Evolutionary conservation across 2,329 filamentous ascomycete species (phyloP), one percentile per base, ranked within the genome.

Genomic region (Drechslerella dactyloides): DNA sequence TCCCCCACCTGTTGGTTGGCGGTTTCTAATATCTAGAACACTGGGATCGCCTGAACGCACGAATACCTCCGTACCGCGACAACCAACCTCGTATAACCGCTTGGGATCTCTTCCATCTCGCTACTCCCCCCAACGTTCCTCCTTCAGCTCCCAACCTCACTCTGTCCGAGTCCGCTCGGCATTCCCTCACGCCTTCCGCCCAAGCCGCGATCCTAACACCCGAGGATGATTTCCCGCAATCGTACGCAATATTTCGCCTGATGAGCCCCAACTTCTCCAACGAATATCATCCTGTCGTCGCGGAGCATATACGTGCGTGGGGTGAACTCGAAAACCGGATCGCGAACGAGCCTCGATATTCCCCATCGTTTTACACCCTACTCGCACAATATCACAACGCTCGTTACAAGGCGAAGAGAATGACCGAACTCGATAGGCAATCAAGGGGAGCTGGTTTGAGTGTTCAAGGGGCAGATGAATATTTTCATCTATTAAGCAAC

Each of bases 361-460:
- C 68, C 4, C 60, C 60, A 37, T 54, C 48, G 55, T 72, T 72
- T 17, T 17, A 72, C 50, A 53, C 68, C 2, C 46, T 72, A 15
- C 60, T 65, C 21, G 62, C 60, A n/a, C 68, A 72, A 53, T 72
- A 72, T 33, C 48, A 70, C 23, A 70, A 62, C 66, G 66, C 66
- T 52, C 53, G 66, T 50, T 70, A 70, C 33, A 70, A 70, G 35
- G 66, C 54, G 2, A 64, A 64, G 40, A 60, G 68, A 35, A 72
- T 72, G 68, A 72, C 68, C n/a, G 68, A 72, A 27, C 27, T 72
- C 24, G 68, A 72, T 37, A 72, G 68, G 33, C 68, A 72, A 44
- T 72, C 68, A 15, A 65, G 68, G 33, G 60, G 54, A 21, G 68
- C 60, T 2, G 57, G 50, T 10, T 44, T 64, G 50, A 64, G 55